Conservation (phyloP, 228 moss, liverwort and hornwort genomes). For the Sphagnum fallax region DNA sequence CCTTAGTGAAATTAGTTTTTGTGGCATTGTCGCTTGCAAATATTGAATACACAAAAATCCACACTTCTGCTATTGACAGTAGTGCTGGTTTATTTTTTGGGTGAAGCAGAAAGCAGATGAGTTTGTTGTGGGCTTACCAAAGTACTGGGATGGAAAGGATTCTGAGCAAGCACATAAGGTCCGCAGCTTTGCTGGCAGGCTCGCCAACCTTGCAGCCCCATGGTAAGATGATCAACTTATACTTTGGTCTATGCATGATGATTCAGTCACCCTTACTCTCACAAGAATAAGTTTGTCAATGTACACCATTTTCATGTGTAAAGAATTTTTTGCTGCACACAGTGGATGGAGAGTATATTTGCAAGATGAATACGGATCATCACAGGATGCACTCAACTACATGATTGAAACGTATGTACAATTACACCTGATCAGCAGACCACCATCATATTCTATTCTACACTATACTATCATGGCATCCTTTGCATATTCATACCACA, state of each 20-base stretch:
- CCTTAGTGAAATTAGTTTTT: neutral
- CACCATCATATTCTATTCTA: neutral
- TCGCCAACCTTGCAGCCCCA: constrained; percentile 78
- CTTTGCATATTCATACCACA: too few species aligned
- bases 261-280: neutral
- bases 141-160: constrained; percentile 67
- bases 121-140: constrained; percentile 83
- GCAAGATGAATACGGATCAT: constrained; percentile 87
- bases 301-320: neutral
- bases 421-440: neutral
- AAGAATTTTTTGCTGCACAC: neutral
- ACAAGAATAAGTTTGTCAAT: constrained; percentile 6
- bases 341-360: constrained; percentile 96
- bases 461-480: neutral
- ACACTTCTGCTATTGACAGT: too few species aligned
- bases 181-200: constrained; percentile 79
- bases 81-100: neutral
- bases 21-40: neutral
- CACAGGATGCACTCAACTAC: constrained; percentile 77
- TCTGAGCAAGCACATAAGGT: constrained; percentile 68
- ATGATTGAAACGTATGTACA: constrained; percentile 73
- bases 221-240: constrained; percentile 39
- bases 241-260: constrained; percentile 4
- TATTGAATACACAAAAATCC: too few species aligned
- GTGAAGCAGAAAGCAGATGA: constrained; percentile 80